Evolutionary conservation across 805 yeast species (phyloP).

Genomic region (Candida oleophila): DNA sequence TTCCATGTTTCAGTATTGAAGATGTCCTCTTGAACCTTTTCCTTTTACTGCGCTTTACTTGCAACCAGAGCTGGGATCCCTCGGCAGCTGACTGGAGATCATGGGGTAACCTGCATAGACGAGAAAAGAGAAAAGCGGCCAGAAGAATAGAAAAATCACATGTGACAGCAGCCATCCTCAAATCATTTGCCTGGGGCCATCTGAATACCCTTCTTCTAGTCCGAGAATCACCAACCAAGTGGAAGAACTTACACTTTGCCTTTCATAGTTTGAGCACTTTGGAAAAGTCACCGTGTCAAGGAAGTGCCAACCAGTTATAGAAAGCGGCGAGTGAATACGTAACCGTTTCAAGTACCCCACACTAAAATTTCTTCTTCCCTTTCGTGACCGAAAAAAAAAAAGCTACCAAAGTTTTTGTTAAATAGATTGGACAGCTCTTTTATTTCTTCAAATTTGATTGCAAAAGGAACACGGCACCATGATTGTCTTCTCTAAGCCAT

Average conservation of each 20-base stretch:
- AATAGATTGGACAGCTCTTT: too few relatives aligned
- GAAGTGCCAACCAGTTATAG: too few relatives aligned
- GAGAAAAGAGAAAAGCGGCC: not conserved
- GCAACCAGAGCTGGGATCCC: not conserved
- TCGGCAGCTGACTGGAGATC: not conserved
- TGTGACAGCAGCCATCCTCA: not conserved
- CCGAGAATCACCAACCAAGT: not conserved
- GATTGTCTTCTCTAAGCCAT: conserved; percentile 4
- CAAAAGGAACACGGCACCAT: not conserved
- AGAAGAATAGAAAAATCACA: not conserved
- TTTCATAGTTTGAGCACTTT: too few relatives aligned
- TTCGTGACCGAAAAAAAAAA: not conserved
- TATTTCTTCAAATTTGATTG: too few relatives aligned
- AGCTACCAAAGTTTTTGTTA: too few relatives aligned
- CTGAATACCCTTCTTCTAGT: not conserved
- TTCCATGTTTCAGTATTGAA: too few relatives aligned
- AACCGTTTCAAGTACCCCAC: too few relatives aligned
- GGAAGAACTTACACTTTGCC: not conserved
- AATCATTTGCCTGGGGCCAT: not conserved
- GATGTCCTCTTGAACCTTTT: too few relatives aligned
- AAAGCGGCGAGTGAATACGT: too few relatives aligned
- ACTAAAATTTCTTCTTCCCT: not conserved
- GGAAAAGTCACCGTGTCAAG: too few relatives aligned
- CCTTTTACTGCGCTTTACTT: not conserved
- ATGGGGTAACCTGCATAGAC: not conserved